phyloP scores from a whole-genome alignment of 2,329 filamentous ascomycete genomes.

The Ascocoryne sarcoides region DNA sequence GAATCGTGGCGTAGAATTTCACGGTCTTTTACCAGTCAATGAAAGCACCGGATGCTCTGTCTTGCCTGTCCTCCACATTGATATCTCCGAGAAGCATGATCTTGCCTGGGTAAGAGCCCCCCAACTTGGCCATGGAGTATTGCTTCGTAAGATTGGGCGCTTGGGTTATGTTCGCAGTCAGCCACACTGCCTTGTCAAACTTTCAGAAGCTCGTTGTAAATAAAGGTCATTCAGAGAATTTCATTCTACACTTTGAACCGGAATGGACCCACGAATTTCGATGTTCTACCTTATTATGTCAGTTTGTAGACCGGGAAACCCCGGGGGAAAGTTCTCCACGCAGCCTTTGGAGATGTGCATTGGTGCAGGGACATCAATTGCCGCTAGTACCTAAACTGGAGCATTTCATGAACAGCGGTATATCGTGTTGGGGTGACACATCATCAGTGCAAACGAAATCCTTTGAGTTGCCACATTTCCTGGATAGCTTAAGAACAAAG shows the following conservation, averaged over 20 bases:
- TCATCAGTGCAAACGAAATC: not conserved
- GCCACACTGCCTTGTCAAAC: not conserved
- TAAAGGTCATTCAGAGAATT: not conserved
- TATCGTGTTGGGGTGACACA: not conserved
- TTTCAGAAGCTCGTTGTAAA: slow-evolving; percentile 1
- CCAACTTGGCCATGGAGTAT: not conserved
- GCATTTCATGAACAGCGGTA: not conserved
- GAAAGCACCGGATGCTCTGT: not conserved
- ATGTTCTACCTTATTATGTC: not conserved
- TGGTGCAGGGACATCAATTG: not conserved
- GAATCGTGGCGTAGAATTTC: not conserved
- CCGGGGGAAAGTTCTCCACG: not conserved
- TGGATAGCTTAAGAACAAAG: not conserved
- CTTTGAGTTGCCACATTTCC: not conserved
- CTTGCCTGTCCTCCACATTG: not conserved
- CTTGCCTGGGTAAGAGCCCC: not conserved
- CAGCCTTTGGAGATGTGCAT: not conserved
- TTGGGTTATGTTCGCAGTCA: not conserved
- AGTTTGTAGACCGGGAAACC: not conserved
- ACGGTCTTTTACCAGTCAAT: not conserved
- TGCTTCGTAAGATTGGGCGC: not conserved
- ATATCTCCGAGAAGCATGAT: not conserved
- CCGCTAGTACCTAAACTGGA: not conserved
- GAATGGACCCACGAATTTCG: not conserved
- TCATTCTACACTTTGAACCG: not conserved